Evolutionary conservation across 257 asterid genomes (phyloP), one percentile per base, ranked within the genome.

Genomic region (Mentha longifolia): DNA sequence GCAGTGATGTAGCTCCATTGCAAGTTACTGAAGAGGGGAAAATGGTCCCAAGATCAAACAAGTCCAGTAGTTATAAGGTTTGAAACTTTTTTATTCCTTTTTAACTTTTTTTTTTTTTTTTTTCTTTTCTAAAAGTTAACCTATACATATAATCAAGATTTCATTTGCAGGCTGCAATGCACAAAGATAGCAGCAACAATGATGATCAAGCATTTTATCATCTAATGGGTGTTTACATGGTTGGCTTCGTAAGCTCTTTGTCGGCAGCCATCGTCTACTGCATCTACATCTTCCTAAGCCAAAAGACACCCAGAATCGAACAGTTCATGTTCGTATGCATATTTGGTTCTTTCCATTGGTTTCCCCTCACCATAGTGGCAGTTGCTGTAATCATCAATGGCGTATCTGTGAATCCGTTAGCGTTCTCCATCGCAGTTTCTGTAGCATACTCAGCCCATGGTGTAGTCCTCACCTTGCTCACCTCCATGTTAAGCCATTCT

Each of bases 301-400:
- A 65, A 22, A 85, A 28, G 22, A 51, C 85, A 60, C 87, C 82
- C 12, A 68, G 78, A 42, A 60, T 83, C 14, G 83, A 82, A 17
- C 82, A 82, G 35, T 90, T 90, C 63, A 77, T 86, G 57, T 80
- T 88, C 39, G 49, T 86, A 7, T 90, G 95, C 65, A 65, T 85
- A 31, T 77, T 82, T 37, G 96, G 97, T 74, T 85, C 93, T 73
- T 88, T 90, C 76, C 97, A 90, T 57, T 90, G 94, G 95, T 60
- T 90, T 73, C 97, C 97, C 45, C 82, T 86, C 84, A 82, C 88
- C 63, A 76, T 88, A 30, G 73, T 71, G 31, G 89, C 94, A 31
- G 85, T 79, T 60, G 77, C 83, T n/a, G 42, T 73, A 25, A 61
- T 88, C 83, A 64, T 85, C 51, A 62, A 67, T 8, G 68, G 58